These are phyloP conservation scores for Ramularia collo-cygni DNA, from an alignment of 2,329 filamentous ascomycete genomes.

Conservation along the genomic window DNA sequence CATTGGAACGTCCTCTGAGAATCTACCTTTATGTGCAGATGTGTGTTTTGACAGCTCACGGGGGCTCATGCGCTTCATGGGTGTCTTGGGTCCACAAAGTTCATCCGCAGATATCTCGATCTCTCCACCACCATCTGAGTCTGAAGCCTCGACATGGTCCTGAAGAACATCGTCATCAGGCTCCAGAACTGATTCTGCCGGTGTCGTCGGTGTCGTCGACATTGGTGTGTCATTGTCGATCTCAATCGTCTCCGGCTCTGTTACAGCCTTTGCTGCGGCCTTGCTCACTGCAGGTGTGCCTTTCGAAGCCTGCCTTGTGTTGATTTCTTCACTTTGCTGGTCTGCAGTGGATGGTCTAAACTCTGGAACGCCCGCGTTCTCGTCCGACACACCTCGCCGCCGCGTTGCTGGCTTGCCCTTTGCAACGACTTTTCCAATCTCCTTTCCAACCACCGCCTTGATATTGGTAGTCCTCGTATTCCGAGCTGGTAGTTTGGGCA, in stretches of 20 bases:
- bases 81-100: slow-evolving; percentile 28
- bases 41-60: slow-evolving; percentile 12
- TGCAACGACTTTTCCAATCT: slow-evolving; percentile 4
- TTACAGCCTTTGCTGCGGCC: not conserved
- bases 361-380: slow-evolving; percentile 23
- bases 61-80: slow-evolving; percentile 24
- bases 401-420: slow-evolving; percentile 11
- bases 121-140: slow-evolving; percentile 10
- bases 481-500: slow-evolving; percentile 19
- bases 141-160: slow-evolving; percentile 4
- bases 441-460: slow-evolving; percentile 9
- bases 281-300: slow-evolving; percentile 1
- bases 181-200: slow-evolving; percentile 12
- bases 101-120: slow-evolving; percentile 25
- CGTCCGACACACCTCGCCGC: slow-evolving; percentile 24
- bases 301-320: slow-evolving; percentile 4
- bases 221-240: slow-evolving; percentile 20
- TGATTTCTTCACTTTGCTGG: slow-evolving; percentile 5
- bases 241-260: slow-evolving; percentile 5
- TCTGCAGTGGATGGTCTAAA: slow-evolving; percentile 3
- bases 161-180: slow-evolving; percentile 8
- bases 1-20: slow-evolving; percentile 9
- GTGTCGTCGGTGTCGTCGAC: slow-evolving; percentile 21
- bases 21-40: slow-evolving; percentile 14
- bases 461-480: slow-evolving; percentile 3